Conservation (phyloP, 306 rosid species). For the Amphicarpaea edgeworthii region DNA sequence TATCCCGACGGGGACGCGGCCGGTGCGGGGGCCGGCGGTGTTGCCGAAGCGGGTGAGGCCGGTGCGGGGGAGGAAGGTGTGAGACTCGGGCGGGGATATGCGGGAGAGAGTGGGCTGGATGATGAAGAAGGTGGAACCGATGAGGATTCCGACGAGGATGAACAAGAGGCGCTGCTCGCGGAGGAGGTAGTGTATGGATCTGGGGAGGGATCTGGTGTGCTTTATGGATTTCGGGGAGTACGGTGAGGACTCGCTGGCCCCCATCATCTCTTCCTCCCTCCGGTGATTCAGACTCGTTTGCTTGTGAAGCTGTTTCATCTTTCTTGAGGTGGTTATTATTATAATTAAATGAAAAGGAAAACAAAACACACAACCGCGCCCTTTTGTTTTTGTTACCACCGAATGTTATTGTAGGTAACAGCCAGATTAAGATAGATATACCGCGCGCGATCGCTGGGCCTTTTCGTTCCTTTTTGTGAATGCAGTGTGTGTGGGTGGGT, state of each 20-base stretch:
- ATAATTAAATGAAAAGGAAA: background rate
- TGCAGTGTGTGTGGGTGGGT: no score
- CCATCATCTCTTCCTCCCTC: slow-evolving; percentile 78
- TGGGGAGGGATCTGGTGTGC: slow-evolving; percentile 81
- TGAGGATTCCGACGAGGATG: slow-evolving; percentile 79
- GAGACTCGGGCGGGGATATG: slow-evolving; percentile 64
- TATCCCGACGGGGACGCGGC: slow-evolving; percentile 72
- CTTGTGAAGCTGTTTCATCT: slow-evolving; percentile 77
- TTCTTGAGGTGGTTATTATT: background rate
- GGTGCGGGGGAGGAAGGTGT: slow-evolving; percentile 32
- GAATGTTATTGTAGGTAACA: background rate
- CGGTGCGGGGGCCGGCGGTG: slow-evolving; percentile 34
- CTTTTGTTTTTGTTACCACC: background rate
- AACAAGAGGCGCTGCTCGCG: slow-evolving; percentile 90
- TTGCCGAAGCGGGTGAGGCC: background rate
- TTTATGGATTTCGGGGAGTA: slow-evolving; percentile 84
- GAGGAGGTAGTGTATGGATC: slow-evolving; percentile 85
- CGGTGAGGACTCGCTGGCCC: slow-evolving; percentile 45
- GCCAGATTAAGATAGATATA: background rate
- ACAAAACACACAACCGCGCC: background rate
- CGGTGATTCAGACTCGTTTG: slow-evolving; percentile 71
- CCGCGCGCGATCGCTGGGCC: background rate
- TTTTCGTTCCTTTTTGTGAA: background rate
- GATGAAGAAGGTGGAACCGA: slow-evolving; percentile 90
- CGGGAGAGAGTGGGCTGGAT: slow-evolving; percentile 85